A percentile compares a stretch with the other conserved stretches of the same genome.
Evolutionary conservation across 1,139 yeast species (phyloP).

Genomic region (Magnusiomyces suaveolens): DNA sequence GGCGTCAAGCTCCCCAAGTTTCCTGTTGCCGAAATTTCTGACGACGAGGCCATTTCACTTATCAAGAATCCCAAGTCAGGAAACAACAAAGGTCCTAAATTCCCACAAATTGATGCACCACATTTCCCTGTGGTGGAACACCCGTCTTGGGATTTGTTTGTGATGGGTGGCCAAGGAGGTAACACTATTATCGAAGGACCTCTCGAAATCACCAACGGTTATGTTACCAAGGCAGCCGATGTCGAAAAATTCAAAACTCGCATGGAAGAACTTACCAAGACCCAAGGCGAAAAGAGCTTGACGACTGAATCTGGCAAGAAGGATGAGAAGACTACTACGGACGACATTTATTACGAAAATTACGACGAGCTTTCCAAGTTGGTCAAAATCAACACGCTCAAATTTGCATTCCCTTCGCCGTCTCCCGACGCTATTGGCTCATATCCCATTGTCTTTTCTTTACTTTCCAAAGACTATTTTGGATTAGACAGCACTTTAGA

Average conservation of each 20-base stretch:
- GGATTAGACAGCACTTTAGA: conserved; percentile 34
- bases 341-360: conserved; percentile 1
- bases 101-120: conserved; percentile 62
- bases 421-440: conserved; percentile 60
- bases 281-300: neutral
- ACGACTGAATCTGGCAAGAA: neutral
- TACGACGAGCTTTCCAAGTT: conserved; percentile 18
- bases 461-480: conserved; percentile 32
- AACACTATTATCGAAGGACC: conserved; percentile 68
- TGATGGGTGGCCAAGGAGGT: conserved; percentile 61
- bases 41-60: conserved; percentile 50
- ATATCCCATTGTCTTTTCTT: conserved; percentile 41
- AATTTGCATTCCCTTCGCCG: conserved; percentile 59
- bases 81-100: conserved; percentile 53
- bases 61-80: conserved; percentile 63
- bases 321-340: neutral
- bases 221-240: conserved; percentile 43
- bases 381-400: conserved; percentile 56
- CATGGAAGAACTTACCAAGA: neutral
- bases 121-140: conserved; percentile 50
- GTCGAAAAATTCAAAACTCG: conserved; percentile 33
- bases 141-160: conserved; percentile 55
- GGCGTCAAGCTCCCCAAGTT: conserved; percentile 36
- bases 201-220: conserved; percentile 43
- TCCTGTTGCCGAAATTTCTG: conserved; percentile 35